A percentile compares a stretch with the other conserved stretches of the same genome.
Evolutionary conservation across 1,284 basidiomycete genomes (phyloP).

Genomic region (Malassezia arunalokei): DNA sequence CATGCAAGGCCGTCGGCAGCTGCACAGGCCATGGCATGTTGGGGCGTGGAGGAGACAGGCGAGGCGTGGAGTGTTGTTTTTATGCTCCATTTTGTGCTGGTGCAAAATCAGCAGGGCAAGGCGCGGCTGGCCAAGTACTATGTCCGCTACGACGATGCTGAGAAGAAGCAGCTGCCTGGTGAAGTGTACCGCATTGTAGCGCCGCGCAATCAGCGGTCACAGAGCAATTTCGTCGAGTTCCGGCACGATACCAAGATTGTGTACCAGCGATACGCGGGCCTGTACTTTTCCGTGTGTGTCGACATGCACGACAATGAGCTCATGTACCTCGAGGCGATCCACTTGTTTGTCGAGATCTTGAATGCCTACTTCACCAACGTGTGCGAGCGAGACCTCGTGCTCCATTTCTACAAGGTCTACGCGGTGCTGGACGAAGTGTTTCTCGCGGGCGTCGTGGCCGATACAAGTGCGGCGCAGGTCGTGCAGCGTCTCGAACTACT

Average conservation of each 20-base stretch:
- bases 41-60: background rate
- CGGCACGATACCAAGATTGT: slow-evolving; percentile 40
- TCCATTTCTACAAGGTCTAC: slow-evolving; percentile 96
- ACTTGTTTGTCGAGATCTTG: slow-evolving; percentile 94
- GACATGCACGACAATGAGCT: slow-evolving; percentile 97
- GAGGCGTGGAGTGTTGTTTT: background rate
- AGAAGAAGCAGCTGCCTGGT: slow-evolving; percentile 72
- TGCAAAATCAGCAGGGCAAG: slow-evolving; percentile 94
- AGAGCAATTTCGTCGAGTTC: slow-evolving; percentile 88
- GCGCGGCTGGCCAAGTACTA: slow-evolving; percentile 95
- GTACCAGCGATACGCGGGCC: slow-evolving; percentile 57
- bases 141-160: slow-evolving; percentile 54
- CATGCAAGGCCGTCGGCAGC: slow-evolving; percentile 14
- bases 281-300: slow-evolving; percentile 83
- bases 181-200: slow-evolving; percentile 92
- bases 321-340: slow-evolving; percentile 90
- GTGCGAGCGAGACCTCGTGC: slow-evolving; percentile 88
- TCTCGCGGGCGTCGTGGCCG: slow-evolving; percentile 95
- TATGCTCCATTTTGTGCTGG: slow-evolving; percentile 88
- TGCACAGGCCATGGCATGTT: background rate
- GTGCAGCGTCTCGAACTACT: slow-evolving; percentile 62
- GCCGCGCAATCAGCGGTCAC: slow-evolving; percentile 95
- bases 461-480: slow-evolving; percentile 91
- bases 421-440: slow-evolving; percentile 97
- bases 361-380: slow-evolving; percentile 98